Percentiles rank a stretch among this genome's conserved stretches.
phyloP scores from a whole-genome alignment of 1,284 basidiomycete species.

The Pyrrhoderma lamaoense region DNA sequence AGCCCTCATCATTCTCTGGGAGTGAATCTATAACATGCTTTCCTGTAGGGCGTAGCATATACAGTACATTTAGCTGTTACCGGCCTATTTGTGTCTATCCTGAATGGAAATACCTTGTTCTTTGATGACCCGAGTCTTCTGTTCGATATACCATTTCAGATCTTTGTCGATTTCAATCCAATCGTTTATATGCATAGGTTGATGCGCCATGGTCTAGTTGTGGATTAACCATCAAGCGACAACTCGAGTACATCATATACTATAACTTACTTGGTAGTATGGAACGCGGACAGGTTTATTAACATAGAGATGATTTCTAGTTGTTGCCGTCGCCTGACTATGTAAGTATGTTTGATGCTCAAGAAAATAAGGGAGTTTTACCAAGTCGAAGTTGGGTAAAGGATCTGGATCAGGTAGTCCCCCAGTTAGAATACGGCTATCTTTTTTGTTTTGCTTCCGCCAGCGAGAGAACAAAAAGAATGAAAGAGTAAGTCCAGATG shows the following conservation, averaged over 20 bases:
- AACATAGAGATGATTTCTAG: slow-evolving; percentile 31
- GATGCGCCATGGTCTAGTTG: slow-evolving; percentile 32
- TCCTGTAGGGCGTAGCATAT: slow-evolving; percentile 20
- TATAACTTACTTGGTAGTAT: slow-evolving; percentile 28
- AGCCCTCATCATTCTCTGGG: slow-evolving; percentile 33
- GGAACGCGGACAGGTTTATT: slow-evolving; percentile 32
- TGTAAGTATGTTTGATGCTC: slow-evolving; percentile 23
- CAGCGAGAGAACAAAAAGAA: slow-evolving; percentile 4
- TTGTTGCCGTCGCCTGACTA: slow-evolving; percentile 24
- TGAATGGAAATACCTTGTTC: slow-evolving; percentile 25
- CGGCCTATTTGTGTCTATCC: background rate
- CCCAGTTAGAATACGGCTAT: background rate
- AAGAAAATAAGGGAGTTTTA: slow-evolving; percentile 1
- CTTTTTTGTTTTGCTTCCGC: background rate
- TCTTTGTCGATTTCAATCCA: slow-evolving; percentile 39
- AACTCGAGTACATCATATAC: background rate
- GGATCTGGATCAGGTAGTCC: slow-evolving; percentile 28
- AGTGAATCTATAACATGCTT: slow-evolving; percentile 32
- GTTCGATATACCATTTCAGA: slow-evolving; percentile 32
- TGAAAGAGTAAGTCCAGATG: background rate
- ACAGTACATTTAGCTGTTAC: background rate
- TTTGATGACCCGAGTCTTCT: slow-evolving; percentile 31
- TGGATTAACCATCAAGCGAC: background rate
- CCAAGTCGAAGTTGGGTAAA: slow-evolving; percentile 24
- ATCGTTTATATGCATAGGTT: slow-evolving; percentile 34